Conservation (phyloP, 768 basidiomycete species). For the Myochromella boudieri region DNA sequence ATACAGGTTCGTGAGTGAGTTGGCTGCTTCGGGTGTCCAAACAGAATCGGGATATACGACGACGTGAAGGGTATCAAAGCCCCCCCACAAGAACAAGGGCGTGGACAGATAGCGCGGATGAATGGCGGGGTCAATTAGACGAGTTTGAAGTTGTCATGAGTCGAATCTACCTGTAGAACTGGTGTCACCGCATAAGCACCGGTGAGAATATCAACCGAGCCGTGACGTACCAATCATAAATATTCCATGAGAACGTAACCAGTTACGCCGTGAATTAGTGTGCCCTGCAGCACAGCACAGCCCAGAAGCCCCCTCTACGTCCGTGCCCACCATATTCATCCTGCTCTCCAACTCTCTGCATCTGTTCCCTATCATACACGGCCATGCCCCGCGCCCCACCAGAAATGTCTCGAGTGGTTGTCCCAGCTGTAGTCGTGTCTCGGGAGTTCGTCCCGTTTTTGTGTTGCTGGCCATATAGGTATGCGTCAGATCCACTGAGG, state of each 20-base stretch:
- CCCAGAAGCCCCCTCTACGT: slow-evolving; percentile 61
- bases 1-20: slow-evolving; percentile 23
- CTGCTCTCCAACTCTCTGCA: slow-evolving; percentile 56
- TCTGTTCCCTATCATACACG: slow-evolving; percentile 66
- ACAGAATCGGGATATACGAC: slow-evolving; percentile 20
- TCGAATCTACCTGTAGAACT: slow-evolving; percentile 13
- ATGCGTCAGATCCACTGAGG: slow-evolving; percentile 64
- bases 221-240: slow-evolving; percentile 16
- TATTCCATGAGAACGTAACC: slow-evolving; percentile 29
- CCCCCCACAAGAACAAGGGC: slow-evolving; percentile 3
- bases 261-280: slow-evolving; percentile 33
- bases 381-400: slow-evolving; percentile 52
- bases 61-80: slow-evolving; percentile 19
- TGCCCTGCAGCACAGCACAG: slow-evolving; percentile 69
- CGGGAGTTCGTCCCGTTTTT: slow-evolving; percentile 53
- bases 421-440: slow-evolving; percentile 50
- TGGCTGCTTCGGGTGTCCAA: slow-evolving; percentile 13
- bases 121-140: slow-evolving; percentile 16
- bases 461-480: slow-evolving; percentile 61
- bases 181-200: neutral
- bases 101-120: slow-evolving; percentile 9
- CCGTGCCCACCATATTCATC: slow-evolving; percentile 68
- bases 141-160: slow-evolving; percentile 3
- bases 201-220: neutral
- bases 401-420: slow-evolving; percentile 31